phyloP scores from a whole-genome alignment of 768 basidiomycete genomes.

The Tulasnella sp. region DNA sequence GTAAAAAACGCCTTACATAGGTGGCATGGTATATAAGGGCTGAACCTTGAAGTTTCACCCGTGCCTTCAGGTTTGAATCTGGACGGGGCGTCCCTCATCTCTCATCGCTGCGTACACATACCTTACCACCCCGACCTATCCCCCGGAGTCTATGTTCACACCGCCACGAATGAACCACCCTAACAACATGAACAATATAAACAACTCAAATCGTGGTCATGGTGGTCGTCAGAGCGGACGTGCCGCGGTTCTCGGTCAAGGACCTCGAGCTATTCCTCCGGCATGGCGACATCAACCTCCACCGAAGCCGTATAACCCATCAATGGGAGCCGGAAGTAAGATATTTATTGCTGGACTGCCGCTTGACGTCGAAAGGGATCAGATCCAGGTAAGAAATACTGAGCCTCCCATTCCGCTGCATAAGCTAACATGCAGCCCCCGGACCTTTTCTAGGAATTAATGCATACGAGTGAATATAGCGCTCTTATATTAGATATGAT shows the following conservation, averaged over 20 bases:
- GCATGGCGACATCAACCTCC: slow-evolving; percentile 2
- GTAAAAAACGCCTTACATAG: too few relatives aligned
- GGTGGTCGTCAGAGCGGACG: not conserved
- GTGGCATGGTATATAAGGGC: too few relatives aligned
- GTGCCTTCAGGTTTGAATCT: too few relatives aligned
- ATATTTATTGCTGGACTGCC: slow-evolving; percentile 1
- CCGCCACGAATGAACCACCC: too few relatives aligned
- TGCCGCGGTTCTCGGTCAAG: not conserved
- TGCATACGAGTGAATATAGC: not conserved
- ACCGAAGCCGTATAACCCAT: not conserved
- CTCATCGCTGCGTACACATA: too few relatives aligned
- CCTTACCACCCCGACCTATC: too few relatives aligned
- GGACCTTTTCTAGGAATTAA: not conserved
- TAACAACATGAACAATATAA: too few relatives aligned
- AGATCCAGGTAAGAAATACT: slow-evolving; percentile 1
- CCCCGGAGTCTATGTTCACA: too few relatives aligned
- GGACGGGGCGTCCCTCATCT: too few relatives aligned
- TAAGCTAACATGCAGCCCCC: not conserved
- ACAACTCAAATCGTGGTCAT: not conserved
- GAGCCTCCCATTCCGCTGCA: too few relatives aligned
- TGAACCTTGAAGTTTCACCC: too few relatives aligned
- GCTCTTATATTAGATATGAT: not conserved
- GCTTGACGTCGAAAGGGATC: slow-evolving; percentile 2
- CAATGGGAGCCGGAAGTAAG: slow-evolving; percentile 1
- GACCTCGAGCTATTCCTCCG: slow-evolving; percentile 7